Evolutionary conservation across 1,284 basidiomycete species (phyloP).

Genomic region (Malassezia furfur): DNA sequence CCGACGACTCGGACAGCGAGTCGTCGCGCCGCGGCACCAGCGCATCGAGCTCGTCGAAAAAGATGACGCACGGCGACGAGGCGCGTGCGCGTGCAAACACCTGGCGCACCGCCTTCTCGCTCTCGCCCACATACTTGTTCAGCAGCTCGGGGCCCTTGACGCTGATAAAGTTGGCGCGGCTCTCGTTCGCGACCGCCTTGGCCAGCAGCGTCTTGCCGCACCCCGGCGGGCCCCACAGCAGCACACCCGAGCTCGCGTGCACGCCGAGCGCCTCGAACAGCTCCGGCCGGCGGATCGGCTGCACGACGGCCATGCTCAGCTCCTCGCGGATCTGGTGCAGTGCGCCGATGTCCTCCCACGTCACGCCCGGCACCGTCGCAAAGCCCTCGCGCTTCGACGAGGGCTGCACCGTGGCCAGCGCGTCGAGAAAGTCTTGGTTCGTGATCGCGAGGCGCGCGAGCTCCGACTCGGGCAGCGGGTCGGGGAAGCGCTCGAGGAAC

Average conservation of each 20-base stretch:
- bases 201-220: slow-evolving; percentile 93
- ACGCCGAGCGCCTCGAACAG: slow-evolving; percentile 76
- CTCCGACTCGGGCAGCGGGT: slow-evolving; percentile 65
- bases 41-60: slow-evolving; percentile 94
- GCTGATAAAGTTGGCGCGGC: slow-evolving; percentile 86
- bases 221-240: slow-evolving; percentile 96
- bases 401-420: slow-evolving; percentile 78
- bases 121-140: slow-evolving; percentile 96
- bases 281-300: slow-evolving; percentile 82
- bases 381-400: slow-evolving; percentile 96
- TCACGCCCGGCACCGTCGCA: slow-evolving; percentile 86
- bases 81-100: slow-evolving; percentile 81
- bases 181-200: slow-evolving; percentile 93
- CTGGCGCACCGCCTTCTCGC: slow-evolving; percentile 84
- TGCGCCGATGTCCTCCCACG: slow-evolving; percentile 92
- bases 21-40: slow-evolving; percentile 89
- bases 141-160: slow-evolving; percentile 93
- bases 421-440: slow-evolving; percentile 59
- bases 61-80: slow-evolving; percentile 79
- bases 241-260: slow-evolving; percentile 65
- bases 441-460: slow-evolving; percentile 72
- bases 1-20: slow-evolving; percentile 78
- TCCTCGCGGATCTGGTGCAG: slow-evolving; percentile 75
- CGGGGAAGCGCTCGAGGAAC: slow-evolving; percentile 76
- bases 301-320: slow-evolving; percentile 91